Evolutionary conservation across 2,329 filamentous ascomycete genomes (phyloP), one percentile per base, ranked within the genome.

Genomic region (Drechmeria coniospora): DNA sequence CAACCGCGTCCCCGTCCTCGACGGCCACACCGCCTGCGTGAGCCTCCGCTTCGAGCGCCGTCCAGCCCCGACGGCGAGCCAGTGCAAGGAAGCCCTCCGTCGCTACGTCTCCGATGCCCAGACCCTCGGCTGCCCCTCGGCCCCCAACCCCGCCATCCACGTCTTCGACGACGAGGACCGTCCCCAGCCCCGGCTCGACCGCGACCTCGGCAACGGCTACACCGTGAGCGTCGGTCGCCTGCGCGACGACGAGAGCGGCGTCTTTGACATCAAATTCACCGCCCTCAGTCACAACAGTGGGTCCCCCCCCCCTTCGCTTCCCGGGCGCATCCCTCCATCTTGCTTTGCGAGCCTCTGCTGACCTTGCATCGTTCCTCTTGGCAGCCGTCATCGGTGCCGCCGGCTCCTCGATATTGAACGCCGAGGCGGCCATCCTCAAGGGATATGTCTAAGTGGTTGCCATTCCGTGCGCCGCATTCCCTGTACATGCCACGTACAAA

Each of bases 221-320:
- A 80, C 86, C 4, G 82, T 94, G 21, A 90, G 79, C 43, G 86
- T 95, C 13, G 87, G 87, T 6, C 70, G 87, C 15, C 70, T 94
- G 16, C 63, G 90, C 25, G 76, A 87, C 51, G 86, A 93, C 43
- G 79, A 82, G 42, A 79, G 76, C 36, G 82, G 81, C 13, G 78
- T 93, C 39, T 94, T 94, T 45, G 90, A 95, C 49, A 69, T 95
- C 50, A 86, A 92, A 53, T 95, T 95, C 54, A 86, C 90, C 36
- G 83, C 84, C 15, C 61, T 95, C 41, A 93, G 82, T 48, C 90
- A 95, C 40, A 73, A 73, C 43, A 74, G 65, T 70, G 47, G 56
- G 65, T 59, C 8, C 27, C 13, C 13, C 12, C 15, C 18, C 18
- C n/a, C n/a, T n/a, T n/a, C n/a, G n/a, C n/a, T n/a, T n/a, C n/a